Base-by-base conservation (phyloP, 202 grass and related monocot genomes). In the Hordeum pubiflorum region DNA sequence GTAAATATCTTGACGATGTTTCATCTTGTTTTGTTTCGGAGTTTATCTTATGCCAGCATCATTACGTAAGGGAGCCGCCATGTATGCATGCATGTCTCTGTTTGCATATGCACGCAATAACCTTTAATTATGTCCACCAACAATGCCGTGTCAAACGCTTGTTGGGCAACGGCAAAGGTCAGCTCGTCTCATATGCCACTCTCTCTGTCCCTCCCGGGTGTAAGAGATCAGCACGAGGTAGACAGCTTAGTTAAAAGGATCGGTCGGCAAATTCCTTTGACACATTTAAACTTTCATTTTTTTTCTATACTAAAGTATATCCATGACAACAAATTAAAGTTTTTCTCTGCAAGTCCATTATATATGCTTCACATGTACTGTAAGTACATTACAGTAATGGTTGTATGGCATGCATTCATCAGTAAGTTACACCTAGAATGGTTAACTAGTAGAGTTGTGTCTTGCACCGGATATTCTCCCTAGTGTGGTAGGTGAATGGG, bases 121-220 rank as follows among this genome's bases (percentile, higher is more conserved):
- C 56, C 62, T 77, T 83, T 65, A 43, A 81, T 72, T 67, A 74
- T 73, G 36, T 5, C 57, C 73, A 38, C 64, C 75, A 63, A 46
- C 29, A 22, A 34, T 66, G 38, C 18, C 82, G 83, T 86, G 83
- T 86, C 87, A 79, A 60, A 20, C 21, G 58, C 66, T 68, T 4
- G 22, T 79, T 86, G 37, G 79, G 6, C 59, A 13, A 8, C 13
- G 13, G 21, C 66, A 58, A 73, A 74, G 73, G 82, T 78, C 82
- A 74, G 79, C 82, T 66, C 14, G 24, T 9, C 1, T 63, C 9
- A 1, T 58, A 52, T 55, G 23, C 32, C 29, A 14, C 43, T 64
- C 18, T 64, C 31, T 74, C 41, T 46, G 8, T 82, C 69, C 54
- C 18, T 37, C 68, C 1, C 56, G 8, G 58, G 10, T 7, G 21